Percentiles rank a stretch among this genome's conserved stretches.
These are phyloP conservation scores for Metarhizium guizhouense DNA, from an alignment of 2,329 filamentous ascomycete species.

Conservation along the genomic window DNA sequence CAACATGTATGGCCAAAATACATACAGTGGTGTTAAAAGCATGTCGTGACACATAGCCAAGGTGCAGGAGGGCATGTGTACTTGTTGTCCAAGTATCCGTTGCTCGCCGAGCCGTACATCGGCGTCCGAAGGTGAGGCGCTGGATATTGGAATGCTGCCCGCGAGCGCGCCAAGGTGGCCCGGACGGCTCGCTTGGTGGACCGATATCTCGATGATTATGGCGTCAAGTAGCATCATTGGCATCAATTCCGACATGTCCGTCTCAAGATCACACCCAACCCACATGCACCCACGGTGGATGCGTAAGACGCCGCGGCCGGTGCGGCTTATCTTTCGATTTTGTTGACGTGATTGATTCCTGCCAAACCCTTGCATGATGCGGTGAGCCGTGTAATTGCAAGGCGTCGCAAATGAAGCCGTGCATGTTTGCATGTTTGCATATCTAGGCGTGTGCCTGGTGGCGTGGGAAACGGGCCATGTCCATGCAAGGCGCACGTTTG, in stretches of 20 bases:
- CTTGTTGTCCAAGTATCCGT: background rate
- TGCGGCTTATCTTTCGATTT: background rate
- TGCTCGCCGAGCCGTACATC: background rate
- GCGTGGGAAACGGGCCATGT: background rate
- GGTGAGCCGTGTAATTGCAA: too few species aligned
- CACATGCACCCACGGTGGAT: background rate
- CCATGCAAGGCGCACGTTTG: background rate
- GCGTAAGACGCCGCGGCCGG: background rate
- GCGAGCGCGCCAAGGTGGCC: too few species aligned
- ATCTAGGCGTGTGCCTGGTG: background rate
- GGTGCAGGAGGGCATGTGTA: background rate
- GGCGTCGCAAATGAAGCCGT: too few species aligned
- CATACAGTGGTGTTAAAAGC: background rate
- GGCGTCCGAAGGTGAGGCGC: background rate
- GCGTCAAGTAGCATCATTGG: background rate
- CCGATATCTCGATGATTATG: background rate
- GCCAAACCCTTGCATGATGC: background rate
- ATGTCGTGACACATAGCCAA: background rate
- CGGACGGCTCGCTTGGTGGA: too few species aligned
- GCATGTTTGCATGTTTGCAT: too few species aligned
- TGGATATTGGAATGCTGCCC: background rate
- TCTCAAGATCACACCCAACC: background rate
- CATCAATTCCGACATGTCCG: background rate
- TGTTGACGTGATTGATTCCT: background rate
- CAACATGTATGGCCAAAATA: background rate